phyloP scores from a whole-genome alignment of 768 basidiomycete genomes.

The Suillus hirtellus region DNA sequence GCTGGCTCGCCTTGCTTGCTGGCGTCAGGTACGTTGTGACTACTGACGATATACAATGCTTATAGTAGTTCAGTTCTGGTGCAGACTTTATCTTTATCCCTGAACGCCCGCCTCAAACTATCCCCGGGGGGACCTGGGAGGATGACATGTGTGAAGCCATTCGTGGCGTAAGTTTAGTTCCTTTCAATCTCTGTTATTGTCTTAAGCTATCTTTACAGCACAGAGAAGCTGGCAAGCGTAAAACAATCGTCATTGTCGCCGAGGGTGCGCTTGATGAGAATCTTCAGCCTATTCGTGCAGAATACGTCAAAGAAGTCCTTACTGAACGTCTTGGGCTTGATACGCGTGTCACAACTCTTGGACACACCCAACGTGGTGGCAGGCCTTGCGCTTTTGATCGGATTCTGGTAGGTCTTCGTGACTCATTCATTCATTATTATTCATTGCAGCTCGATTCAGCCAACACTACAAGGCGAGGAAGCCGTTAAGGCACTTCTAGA shows the following conservation, averaged over 20 bases:
- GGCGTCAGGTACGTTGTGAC: slow-evolving; percentile 70
- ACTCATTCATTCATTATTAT: background rate
- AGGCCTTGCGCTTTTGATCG: slow-evolving; percentile 92
- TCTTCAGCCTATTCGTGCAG: slow-evolving; percentile 89
- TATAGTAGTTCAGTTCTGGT: slow-evolving; percentile 56
- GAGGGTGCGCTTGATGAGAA: slow-evolving; percentile 91
- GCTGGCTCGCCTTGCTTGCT: slow-evolving; percentile 95
- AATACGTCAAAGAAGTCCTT: slow-evolving; percentile 88
- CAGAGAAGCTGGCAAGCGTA: slow-evolving; percentile 88
- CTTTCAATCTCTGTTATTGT: background rate
- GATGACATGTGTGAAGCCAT: slow-evolving; percentile 88
- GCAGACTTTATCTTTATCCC: slow-evolving; percentile 99
- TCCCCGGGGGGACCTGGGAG: slow-evolving; percentile 68
- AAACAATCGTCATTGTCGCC: slow-evolving; percentile 97
- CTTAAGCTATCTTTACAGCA: slow-evolving; percentile 53
- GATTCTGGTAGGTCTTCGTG: slow-evolving; percentile 62
- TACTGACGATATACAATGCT: slow-evolving; percentile 3
- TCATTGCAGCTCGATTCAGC: slow-evolving; percentile 45
- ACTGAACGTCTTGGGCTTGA: slow-evolving; percentile 87
- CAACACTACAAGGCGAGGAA: slow-evolving; percentile 94
- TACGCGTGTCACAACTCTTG: slow-evolving; percentile 94
- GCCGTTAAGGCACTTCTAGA: slow-evolving; percentile 88
- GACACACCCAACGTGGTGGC: slow-evolving; percentile 96
- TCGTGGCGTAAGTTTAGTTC: slow-evolving; percentile 54
- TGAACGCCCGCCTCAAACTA: slow-evolving; percentile 76